Percentiles rank a stretch among this genome's conserved stretches.
Conservation (phyloP, 176 grass and related monocot genomes). For the Hyparrhenia diplandra region DNA sequence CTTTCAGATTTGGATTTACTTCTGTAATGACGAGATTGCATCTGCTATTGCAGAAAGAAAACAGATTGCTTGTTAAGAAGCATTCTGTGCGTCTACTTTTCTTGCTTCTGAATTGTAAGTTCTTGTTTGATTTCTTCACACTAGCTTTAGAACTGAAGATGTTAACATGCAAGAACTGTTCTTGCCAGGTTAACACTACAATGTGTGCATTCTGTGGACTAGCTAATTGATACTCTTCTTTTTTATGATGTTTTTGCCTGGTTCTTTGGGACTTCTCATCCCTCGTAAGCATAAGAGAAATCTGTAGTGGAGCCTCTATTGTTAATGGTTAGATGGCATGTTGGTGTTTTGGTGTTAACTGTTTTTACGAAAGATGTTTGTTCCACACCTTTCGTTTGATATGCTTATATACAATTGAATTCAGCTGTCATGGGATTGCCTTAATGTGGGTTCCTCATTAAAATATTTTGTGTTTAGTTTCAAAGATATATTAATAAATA, state of each 20-base stretch:
- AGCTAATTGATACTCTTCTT: background rate
- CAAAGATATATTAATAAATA: background rate
- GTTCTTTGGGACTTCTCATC: background rate
- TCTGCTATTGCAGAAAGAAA: conserved; percentile 63
- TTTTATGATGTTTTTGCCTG: background rate
- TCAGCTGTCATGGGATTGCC: background rate
- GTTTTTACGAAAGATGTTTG: background rate
- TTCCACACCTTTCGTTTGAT: background rate
- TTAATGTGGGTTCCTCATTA: background rate
- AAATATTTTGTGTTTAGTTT: background rate
- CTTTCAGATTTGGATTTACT: conserved; percentile 69
- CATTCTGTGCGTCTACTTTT: conserved; percentile 80
- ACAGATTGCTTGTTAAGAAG: conserved; percentile 58
- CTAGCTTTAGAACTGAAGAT: too few relatives aligned
- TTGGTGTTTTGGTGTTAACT: conserved; percentile 6
- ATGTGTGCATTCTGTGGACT: too few relatives aligned
- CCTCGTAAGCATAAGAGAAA: background rate
- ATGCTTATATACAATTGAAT: background rate
- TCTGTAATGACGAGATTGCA: conserved; percentile 61
- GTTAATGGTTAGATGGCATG: background rate
- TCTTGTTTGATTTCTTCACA: too few relatives aligned
- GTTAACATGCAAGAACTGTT: too few relatives aligned
- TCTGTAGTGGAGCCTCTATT: background rate
- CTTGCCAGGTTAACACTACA: too few relatives aligned
- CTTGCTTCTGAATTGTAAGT: too few relatives aligned